Base-by-base conservation (phyloP, 306 rosid species). In the Malus asiatica region DNA sequence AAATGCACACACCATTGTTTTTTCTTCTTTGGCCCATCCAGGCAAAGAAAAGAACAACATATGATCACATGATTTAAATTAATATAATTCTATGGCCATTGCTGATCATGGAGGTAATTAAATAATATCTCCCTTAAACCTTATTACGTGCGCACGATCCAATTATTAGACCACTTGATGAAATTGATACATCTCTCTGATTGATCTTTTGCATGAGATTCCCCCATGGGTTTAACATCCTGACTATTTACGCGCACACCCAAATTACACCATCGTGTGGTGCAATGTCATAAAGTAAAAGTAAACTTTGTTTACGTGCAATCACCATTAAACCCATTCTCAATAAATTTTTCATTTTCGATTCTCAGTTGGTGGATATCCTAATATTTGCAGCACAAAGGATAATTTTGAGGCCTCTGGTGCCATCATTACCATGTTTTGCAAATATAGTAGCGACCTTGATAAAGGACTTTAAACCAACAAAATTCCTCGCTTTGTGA, bases 341-440 rank as follows among this genome's bases (percentile, higher is more conserved):
- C 4, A 14, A 35, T 20, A 58, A 7, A 9, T 3, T 58, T 25
- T 61, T 27, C 11, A 61, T 67, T 55, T 6, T 9, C 53, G 74
- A 19, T 55, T 51, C 23, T 69, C 78, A 79, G 73, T 68, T 76
- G 76, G 74, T 71, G 35, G 86, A 83, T 66, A 33, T 79, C 59
- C 86, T 79, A 60, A 57, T 76, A 66, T 79, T 83, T 76, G 78
- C 76, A 29, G 60, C 69, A 10, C 81, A 73, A 8, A 73, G 81
- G 48, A 52, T 83, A 60, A 72, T 65, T 77, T 58, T 83, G 27
- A 79, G 73, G 77, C 78, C 81, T 35, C 78, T 83, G 3, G 77
- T 83, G 70, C 78, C 83, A 61, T 76, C 83, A 51, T 79, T 83
- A 48, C 83, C 86, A 29, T 83, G 81, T 52, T 83, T 83, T 66